Percentiles rank a stretch among this genome's conserved stretches.
Conservation (phyloP, 495 filamentous ascomycete genomes). For the Neurospora tetraspora region DNA sequence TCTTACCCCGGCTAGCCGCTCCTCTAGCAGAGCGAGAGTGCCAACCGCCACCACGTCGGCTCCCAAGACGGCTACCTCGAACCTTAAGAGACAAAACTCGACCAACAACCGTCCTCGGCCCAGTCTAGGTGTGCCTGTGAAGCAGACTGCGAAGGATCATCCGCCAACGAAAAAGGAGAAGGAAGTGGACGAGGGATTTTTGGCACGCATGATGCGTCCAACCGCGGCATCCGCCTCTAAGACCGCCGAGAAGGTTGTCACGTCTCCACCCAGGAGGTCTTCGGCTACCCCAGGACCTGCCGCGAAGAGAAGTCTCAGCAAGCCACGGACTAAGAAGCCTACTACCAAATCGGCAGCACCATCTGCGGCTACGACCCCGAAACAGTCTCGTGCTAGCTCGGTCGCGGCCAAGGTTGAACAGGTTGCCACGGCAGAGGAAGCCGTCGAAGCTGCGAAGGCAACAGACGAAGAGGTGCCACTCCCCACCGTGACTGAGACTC, state of each 20-base stretch:
- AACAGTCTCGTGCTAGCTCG: slow-evolving; percentile 9
- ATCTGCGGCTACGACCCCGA: background rate
- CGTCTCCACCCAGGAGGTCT: slow-evolving; percentile 30
- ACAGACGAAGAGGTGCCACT: background rate
- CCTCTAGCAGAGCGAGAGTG: slow-evolving; percentile 37
- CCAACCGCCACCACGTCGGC: slow-evolving; percentile 16
- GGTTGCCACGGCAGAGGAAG: slow-evolving; percentile 18
- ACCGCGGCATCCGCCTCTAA: slow-evolving; percentile 73
- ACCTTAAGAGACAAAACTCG: slow-evolving; percentile 32
- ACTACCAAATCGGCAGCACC: slow-evolving; percentile 9
- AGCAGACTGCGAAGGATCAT: slow-evolving; percentile 30
- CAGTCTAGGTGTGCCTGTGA: slow-evolving; percentile 41
- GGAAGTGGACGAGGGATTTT: slow-evolving; percentile 62
- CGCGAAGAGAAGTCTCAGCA: slow-evolving; percentile 6
- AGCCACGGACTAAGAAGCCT: slow-evolving; percentile 20
- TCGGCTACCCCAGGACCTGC: slow-evolving; percentile 14
- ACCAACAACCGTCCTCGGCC: slow-evolving; percentile 34
- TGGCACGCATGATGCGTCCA: slow-evolving; percentile 88
- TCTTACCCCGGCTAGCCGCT: slow-evolving; percentile 20
- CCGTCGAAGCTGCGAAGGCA: background rate
- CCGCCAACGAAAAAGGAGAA: slow-evolving; percentile 30
- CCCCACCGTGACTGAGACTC: background rate
- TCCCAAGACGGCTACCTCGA: slow-evolving; percentile 11
- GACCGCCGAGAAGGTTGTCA: slow-evolving; percentile 55
- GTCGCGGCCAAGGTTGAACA: slow-evolving; percentile 10